Base-by-base conservation (phyloP, 768 basidiomycete species). In the Flagelloscypha sp. region DNA sequence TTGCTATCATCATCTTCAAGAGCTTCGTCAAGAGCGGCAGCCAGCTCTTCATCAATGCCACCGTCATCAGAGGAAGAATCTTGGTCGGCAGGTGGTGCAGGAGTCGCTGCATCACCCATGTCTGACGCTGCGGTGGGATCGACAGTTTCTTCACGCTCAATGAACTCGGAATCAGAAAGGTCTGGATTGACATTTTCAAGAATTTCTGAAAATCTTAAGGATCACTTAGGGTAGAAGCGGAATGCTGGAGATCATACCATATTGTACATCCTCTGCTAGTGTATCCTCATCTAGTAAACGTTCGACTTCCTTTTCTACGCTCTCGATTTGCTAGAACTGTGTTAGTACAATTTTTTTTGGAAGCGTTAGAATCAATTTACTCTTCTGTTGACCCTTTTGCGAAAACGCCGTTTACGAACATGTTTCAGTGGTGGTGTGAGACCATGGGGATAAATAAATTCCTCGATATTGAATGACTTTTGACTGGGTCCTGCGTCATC, bases 361-460 rank as follows among this genome's bases (percentile, higher is more conserved):
- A 19, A 17, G 16, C 2, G n/a, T 11, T 10, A 27, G 3, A 7
- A 17, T 12, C 19, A 11, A 63, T 75, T 24, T 47, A 87, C 87
- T 47, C 88, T 62, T 55, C 74, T 70, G 51, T 89, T 92, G 13
- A 89, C 78, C 28, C 92, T 70, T 59, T 90, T 93, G 40, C 94
- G 72, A 61, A 97, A 98, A 28, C 95, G 66, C 24, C 94, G 73
- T 58, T 95, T 95, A 37, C 94, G 74, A 30, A 78, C 88, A 50
- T 93, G 79, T 45, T 85, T 79, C 37, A 99, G 58, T 2, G 95
- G 94, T 32, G 94, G 94, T 0, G 93, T 95, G 30, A 98, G 67
- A 3, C 95, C 95, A 49, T 98, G 93, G 0, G 86, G 92, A 83
- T 87, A 99, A 37, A 97, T 89, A 57, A 93, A 97, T 45, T 97